Evolutionary conservation across 78 protist genomes (phyloP).

Genomic region (Chrysochromulina parva): DNA sequence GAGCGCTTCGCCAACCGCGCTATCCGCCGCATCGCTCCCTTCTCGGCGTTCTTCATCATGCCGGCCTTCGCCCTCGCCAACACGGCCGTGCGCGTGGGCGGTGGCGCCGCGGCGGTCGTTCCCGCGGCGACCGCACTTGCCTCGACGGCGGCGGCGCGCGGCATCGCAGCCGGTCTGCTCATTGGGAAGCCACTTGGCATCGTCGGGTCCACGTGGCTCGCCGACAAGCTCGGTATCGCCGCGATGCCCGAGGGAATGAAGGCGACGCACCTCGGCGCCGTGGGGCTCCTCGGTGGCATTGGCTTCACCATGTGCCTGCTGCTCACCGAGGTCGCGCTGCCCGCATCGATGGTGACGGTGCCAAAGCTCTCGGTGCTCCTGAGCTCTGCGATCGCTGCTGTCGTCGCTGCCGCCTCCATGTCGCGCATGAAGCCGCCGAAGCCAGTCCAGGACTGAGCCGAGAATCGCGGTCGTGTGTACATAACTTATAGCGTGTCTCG

Average conservation of each 20-base stretch:
- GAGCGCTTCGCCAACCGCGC: neutral
- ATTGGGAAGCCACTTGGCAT: slow-evolving; percentile 15
- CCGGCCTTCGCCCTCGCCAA: slow-evolving; percentile 26
- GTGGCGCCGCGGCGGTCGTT: too few species aligned
- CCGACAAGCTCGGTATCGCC: neutral
- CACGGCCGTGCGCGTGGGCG: neutral
- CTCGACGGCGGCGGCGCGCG: neutral
- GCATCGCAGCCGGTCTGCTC: slow-evolving; percentile 12
- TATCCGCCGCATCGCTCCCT: neutral
- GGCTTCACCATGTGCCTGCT: slow-evolving; percentile 32
- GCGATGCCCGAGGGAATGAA: neutral
- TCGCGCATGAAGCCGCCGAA: too few species aligned
- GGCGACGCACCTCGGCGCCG: neutral
- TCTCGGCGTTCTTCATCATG: slow-evolving; percentile 3
- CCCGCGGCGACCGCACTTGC: neutral
- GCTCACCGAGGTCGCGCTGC: slow-evolving; percentile 13
- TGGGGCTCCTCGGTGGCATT: neutral
- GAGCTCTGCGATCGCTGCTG: neutral
- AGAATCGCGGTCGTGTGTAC: too few species aligned
- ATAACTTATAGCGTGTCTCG: too few species aligned
- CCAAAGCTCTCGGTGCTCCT: neutral
- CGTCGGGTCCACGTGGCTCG: neutral
- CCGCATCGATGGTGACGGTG: neutral
- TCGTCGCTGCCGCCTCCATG: neutral
- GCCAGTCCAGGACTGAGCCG: too few species aligned